phyloP scores from a whole-genome alignment of 192 early-diverging fungal species.

The Geranomyces michiganensis region DNA sequence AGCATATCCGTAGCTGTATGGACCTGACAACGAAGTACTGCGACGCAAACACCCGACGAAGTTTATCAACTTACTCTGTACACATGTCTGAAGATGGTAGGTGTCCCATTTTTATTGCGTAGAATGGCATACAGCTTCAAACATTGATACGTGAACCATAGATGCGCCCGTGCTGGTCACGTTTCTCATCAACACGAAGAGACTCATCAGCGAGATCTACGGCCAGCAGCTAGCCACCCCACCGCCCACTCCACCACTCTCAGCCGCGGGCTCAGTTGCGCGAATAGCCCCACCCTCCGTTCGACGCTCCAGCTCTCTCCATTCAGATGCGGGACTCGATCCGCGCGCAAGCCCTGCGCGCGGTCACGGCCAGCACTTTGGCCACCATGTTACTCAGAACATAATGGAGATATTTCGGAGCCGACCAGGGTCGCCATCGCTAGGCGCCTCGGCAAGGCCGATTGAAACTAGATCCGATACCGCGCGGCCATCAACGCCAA shows the following conservation, averaged over 20 bases:
- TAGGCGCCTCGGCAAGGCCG: neutral
- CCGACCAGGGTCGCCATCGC: slow-evolving; percentile 20
- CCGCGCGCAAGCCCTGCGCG: slow-evolving; percentile 1
- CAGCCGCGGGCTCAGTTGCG: slow-evolving; percentile 1
- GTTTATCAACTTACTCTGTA: slow-evolving; percentile 45
- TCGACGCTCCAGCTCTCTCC: slow-evolving; percentile 6
- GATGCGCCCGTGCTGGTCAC: slow-evolving; percentile 26
- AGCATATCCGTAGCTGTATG: slow-evolving; percentile 21
- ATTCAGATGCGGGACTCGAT: slow-evolving; percentile 5
- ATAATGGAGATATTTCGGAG: slow-evolving; percentile 28
- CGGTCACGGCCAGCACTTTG: neutral
- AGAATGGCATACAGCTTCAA: too few species aligned
- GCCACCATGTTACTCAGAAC: slow-evolving; percentile 20
- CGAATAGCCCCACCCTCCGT: neutral
- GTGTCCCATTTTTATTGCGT: neutral
- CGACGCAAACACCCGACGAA: slow-evolving; percentile 39
- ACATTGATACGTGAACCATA: neutral
- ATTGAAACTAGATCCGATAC: slow-evolving; percentile 2
- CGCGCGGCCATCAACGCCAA: neutral
- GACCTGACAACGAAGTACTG: slow-evolving; percentile 36
- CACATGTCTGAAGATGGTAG: slow-evolving; percentile 17
- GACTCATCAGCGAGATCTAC: slow-evolving; percentile 52
- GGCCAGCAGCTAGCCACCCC: slow-evolving; percentile 41
- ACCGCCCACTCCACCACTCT: slow-evolving; percentile 14
- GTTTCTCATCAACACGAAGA: slow-evolving; percentile 53